Base-by-base conservation (phyloP, 1,284 basidiomycete genomes). In the Ustilago esculenta region DNA sequence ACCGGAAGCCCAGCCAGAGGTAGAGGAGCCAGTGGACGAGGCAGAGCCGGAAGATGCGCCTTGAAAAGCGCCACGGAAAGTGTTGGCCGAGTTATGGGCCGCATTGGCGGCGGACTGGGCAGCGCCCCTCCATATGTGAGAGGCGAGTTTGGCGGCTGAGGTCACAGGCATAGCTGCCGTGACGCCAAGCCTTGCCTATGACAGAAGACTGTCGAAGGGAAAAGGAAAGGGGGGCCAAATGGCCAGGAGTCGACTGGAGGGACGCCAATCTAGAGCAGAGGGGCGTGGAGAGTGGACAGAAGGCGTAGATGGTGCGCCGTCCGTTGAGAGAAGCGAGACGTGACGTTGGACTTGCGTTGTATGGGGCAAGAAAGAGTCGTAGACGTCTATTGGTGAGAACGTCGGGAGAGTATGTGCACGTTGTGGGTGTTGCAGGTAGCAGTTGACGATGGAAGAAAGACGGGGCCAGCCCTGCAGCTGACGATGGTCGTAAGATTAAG, bases 101-200 rank as follows among this genome's bases (percentile, higher is more conserved):
- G 69, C 72, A 43, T 60, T 70, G 43, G 67, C 71, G 21, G 71
- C 71, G 1, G 71, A 70, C 55, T 73, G 71, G 24, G 69, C 69
- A 23, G 69, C 64, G 46, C 69, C 69, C 53, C 69, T 72, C 69
- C 69, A 72, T 59, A 75, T 37, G 55, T 75, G 70, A 53, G 70
- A 65, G 65, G 64, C 72, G 37, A 75, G 59, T 48, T 75, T 75
- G 50, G 72, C 66, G 34, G 72, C 70, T 55, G 70, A 68, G 24
- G 23, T 64, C 57, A 64, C 60, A 18, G 72, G 72, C 72, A 75
- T 75, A 48, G 54, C 41, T 53, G 54, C 54, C 53, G 65, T 51
- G 41, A 52, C n/a, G 34, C 33, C 37, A 37, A 58, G 20, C 39
- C 43, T 49, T 45, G 47, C 25, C 46, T 51, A 42, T 41, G 50